Conservation (phyloP, 1,284 basidiomycete species). For the Dichomitus squalens region DNA sequence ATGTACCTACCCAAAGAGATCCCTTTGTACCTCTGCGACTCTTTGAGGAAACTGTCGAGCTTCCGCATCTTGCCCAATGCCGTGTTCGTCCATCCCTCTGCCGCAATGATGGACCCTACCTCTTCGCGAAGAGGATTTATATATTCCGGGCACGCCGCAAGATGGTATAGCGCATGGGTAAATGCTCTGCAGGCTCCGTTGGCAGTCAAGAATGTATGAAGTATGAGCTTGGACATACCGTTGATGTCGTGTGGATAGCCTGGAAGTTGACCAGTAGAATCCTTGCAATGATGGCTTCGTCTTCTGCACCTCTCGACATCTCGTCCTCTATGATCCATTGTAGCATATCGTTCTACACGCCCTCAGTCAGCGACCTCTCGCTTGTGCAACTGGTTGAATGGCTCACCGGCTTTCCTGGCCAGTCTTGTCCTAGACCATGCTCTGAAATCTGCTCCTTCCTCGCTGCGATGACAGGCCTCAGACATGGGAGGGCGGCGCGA, state of each 20-base stretch:
- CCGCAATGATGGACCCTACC: conserved; percentile 4
- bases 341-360: not conserved
- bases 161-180: conserved; percentile 40
- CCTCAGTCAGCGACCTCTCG: too few species aligned
- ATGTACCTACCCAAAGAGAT: conserved; percentile 28
- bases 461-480: conserved; percentile 25
- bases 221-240: conserved; percentile 21
- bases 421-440: conserved; percentile 19
- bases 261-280: not conserved
- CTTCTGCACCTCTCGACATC: not conserved
- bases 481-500: not conserved
- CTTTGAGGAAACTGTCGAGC: conserved; percentile 56
- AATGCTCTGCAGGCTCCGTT: conserved; percentile 42
- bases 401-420: conserved; percentile 28
- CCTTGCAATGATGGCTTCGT: not conserved
- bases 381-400: too few species aligned
- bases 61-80: conserved; percentile 48
- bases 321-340: not conserved
- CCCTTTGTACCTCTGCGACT: conserved; percentile 44
- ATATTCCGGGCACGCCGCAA: conserved; percentile 44
- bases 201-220: conserved; percentile 42
- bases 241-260: not conserved
- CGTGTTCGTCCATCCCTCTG: conserved; percentile 51
- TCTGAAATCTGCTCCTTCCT: conserved; percentile 16
- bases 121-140: conserved; percentile 47